Conservation (phyloP, 78 protist genomes). For the Thecamonas trahens region DNA sequence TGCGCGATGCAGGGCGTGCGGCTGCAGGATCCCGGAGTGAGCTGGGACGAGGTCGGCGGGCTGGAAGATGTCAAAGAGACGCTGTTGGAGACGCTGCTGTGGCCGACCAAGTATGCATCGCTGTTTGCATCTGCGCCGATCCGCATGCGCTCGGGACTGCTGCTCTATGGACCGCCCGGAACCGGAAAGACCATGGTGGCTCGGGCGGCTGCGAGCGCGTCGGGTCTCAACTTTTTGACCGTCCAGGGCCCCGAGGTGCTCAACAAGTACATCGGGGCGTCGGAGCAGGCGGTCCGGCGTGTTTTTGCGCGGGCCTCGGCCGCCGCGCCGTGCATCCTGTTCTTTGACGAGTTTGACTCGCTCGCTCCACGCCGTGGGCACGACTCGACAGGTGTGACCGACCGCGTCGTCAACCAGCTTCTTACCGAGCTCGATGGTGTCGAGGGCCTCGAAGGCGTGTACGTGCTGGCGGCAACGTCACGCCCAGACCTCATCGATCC, state of each 20-base stretch:
- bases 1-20: too few species aligned
- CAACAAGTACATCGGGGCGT: slow-evolving; percentile 83
- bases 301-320: slow-evolving; percentile 76
- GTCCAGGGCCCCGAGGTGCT: slow-evolving; percentile 95
- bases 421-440: slow-evolving; percentile 88
- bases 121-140: slow-evolving; percentile 50
- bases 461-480: slow-evolving; percentile 81
- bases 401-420: slow-evolving; percentile 89
- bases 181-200: slow-evolving; percentile 86
- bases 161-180: slow-evolving; percentile 91
- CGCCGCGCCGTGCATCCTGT: slow-evolving; percentile 84
- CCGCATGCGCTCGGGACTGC: slow-evolving; percentile 45
- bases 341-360: slow-evolving; percentile 91
- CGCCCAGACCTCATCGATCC: slow-evolving; percentile 88
- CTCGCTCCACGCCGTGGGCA: slow-evolving; percentile 64
- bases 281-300: slow-evolving; percentile 73
- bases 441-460: slow-evolving; percentile 72
- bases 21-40: too few species aligned
- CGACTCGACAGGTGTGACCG: slow-evolving; percentile 85
- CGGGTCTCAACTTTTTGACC: slow-evolving; percentile 66
- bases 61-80: slow-evolving; percentile 23
- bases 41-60: slow-evolving; percentile 13
- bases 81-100: slow-evolving; percentile 59
- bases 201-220: slow-evolving; percentile 63
- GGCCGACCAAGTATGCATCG: slow-evolving; percentile 54